Conservation (phyloP, 225 moss, liverwort and hornwort genomes). For the Antitrichia curtipendula region DNA sequence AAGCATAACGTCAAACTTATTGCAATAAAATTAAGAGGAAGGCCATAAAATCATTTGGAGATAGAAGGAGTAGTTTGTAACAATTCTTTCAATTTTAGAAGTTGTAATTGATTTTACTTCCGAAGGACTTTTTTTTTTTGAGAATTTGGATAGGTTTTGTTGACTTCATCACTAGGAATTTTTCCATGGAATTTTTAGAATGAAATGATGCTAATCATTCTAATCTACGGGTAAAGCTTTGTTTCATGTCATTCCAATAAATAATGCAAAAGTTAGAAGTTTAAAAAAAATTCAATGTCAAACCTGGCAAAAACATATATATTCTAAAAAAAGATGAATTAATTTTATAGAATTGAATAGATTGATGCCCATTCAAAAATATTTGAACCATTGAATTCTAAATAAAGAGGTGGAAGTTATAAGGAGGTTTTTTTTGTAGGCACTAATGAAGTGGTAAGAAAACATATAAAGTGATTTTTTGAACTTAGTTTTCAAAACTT, state of each 20-base stretch:
- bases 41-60: no score
- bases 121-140: no score
- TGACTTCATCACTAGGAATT: not conserved
- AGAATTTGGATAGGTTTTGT: accelerated
- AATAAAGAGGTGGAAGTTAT: not conserved
- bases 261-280: not conserved
- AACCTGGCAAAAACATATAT: accelerated
- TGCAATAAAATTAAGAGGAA: no score
- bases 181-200: not conserved
- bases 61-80: no score
- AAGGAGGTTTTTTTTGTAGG: not conserved
- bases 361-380: not conserved
- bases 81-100: not conserved
- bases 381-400: not conserved
- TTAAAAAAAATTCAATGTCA: not conserved
- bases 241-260: accelerated
- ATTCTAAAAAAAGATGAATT: not conserved
- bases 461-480: no score
- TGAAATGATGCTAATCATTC: not conserved
- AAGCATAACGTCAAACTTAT: no score
- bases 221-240: accelerated
- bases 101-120: not conserved
- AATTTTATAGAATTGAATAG: not conserved
- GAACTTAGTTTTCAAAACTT: no score
- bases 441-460: no score